Base-by-base conservation (phyloP, 306 rosid genomes). In the Hippophae gyantsensis region DNA sequence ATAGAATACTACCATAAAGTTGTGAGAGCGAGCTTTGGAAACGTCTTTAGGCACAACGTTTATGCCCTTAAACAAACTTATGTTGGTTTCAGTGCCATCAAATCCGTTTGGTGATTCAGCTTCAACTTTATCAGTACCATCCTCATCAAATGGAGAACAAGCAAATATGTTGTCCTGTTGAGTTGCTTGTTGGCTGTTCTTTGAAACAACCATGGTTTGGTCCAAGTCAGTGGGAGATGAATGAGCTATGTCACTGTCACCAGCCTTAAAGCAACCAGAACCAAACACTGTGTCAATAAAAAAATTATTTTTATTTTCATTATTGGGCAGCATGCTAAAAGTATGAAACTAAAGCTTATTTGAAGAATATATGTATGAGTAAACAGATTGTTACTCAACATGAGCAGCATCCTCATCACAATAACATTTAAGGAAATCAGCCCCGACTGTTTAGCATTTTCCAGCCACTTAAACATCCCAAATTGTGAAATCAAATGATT, bases 191-290 rank as follows among this genome's bases (percentile, higher is more conserved):
- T 57, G 72, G 27, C 59, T 43, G 42, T 63, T 52, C 48, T 60
- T 53, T 54, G 68, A 64, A 72, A 53, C 56, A 47, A 56, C 72
- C 62, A 52, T 26, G 42, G 56, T 53, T 63, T 52, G 54, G 55
- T 66, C 54, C 60, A 68, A 45, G 72, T 72, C 74, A 25, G 46
- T 26, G 52, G 68, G 38, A 63, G 66, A 65, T 48, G 64, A 73
- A 69, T 62, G 62, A 57, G 52, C 67, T 69, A 43, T 75, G 56
- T 56, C 48, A 64, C 63, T 57, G 60, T 61, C 73, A 42, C 45
- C 65, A 72, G 72, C 74, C 86, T 84, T 48, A 46, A 32, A 73
- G 58, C 13, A 45, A 64, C 56, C 65, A 65, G n/a, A 58, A 27
- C n/a, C n/a, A 43, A 42, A 23, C 10, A 7, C 48, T 47, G 23